Conservation (phyloP, 2,329 filamentous ascomycete genomes). For the Clonostachys rosea region DNA sequence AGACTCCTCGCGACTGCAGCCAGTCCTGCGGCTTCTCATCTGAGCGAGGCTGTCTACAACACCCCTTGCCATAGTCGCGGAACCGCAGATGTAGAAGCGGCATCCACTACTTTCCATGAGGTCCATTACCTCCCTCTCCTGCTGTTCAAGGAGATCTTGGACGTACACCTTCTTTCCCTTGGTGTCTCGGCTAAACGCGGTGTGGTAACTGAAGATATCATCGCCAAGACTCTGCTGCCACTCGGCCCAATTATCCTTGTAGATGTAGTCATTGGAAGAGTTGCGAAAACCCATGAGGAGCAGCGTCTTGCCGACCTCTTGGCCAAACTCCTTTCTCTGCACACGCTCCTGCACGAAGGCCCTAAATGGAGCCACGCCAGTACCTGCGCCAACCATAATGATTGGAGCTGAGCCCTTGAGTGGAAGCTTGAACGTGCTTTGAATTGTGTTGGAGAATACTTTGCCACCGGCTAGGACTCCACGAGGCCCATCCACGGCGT, state of each 20-base stretch:
- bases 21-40: neutral
- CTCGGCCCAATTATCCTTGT: conserved; percentile 38
- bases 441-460: conserved; percentile 22
- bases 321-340: conserved; percentile 3
- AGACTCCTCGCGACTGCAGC: neutral
- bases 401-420: conserved; percentile 60
- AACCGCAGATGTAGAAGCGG: conserved; percentile 92
- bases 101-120: conserved; percentile 83
- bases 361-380: conserved; percentile 31
- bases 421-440: conserved; percentile 36
- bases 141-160: conserved; percentile 84
- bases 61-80: conserved; percentile 93
- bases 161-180: conserved; percentile 85
- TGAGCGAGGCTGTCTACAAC: conserved; percentile 35
- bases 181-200: conserved; percentile 82
- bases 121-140: conserved; percentile 78
- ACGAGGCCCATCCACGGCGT: conserved; percentile 52
- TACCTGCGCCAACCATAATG: neutral
- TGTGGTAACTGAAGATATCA: conserved; percentile 76
- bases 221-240: conserved; percentile 75
- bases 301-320: conserved; percentile 4
- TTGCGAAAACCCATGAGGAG: conserved; percentile 11
- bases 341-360: conserved; percentile 8
- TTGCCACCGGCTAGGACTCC: conserved; percentile 57
- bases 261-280: neutral